Conservation (phyloP, 768 basidiomycete species). For the Baorangia bicolor region DNA sequence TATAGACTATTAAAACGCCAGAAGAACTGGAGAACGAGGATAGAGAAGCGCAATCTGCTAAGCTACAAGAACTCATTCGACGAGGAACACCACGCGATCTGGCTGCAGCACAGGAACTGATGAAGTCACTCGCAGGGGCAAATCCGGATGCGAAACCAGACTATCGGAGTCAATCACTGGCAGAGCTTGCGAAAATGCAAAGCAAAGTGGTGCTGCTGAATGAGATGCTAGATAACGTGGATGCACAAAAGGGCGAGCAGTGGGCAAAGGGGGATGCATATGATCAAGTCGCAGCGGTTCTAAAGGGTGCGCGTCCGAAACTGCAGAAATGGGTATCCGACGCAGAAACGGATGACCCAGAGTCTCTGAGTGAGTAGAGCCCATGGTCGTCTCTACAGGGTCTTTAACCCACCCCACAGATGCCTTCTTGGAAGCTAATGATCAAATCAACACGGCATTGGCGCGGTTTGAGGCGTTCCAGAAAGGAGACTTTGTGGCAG, state of each 20-base stretch:
- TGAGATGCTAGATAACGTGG: conserved; percentile 95
- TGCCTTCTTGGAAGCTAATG: conserved; percentile 93
- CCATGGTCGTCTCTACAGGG: background rate
- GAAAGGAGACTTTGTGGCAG: conserved; percentile 79
- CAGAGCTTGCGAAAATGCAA: conserved; percentile 92
- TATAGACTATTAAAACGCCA: conserved; percentile 86
- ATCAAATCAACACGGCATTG: conserved; percentile 93
- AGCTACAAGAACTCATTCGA: conserved; percentile 97
- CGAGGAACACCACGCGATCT: conserved; percentile 95
- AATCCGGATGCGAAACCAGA: conserved; percentile 94
- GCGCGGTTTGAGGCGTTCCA: conserved; percentile 92
- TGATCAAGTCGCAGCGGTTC: conserved; percentile 89
- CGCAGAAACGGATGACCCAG: conserved; percentile 84
- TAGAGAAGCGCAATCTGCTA: conserved; percentile 90
- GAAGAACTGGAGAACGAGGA: conserved; percentile 97
- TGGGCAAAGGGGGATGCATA: conserved; percentile 92
- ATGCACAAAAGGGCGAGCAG: conserved; percentile 64
- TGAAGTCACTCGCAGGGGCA: conserved; percentile 94
- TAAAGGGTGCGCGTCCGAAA: conserved; percentile 83
- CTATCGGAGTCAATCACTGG: conserved; percentile 85
- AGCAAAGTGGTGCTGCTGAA: conserved; percentile 94
- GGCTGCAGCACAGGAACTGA: conserved; percentile 92
- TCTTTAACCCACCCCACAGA: conserved; percentile 45
- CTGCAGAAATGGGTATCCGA: conserved; percentile 98
- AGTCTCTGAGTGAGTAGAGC: conserved; percentile 70